Evolutionary conservation across 768 basidiomycete genomes (phyloP), one percentile per base, ranked within the genome.

Genomic region (Rhizopogon salebrosus): DNA sequence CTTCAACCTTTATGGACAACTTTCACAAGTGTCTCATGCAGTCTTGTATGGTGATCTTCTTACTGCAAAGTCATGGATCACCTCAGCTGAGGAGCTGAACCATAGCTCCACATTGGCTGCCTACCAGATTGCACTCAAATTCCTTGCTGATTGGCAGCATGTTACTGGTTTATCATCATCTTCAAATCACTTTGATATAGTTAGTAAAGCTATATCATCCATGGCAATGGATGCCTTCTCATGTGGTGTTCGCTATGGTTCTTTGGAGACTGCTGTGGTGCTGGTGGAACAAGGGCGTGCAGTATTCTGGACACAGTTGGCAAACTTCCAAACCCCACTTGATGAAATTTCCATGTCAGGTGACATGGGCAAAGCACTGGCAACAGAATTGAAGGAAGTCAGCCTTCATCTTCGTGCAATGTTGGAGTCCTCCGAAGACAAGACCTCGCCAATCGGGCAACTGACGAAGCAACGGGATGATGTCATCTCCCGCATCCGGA

Each of bases 221-320:
- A n/a, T n/a, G n/a, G n/a, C n/a, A n/a, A n/a, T n/a, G n/a, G n/a
- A n/a, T n/a, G n/a, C 65, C 16, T 35, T 63, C 3, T 45, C 65
- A 1, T 64, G 63, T 49, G 69, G 66, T 1, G 58, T 67, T 34
- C 26, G 22, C 0, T 43, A 27, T 14, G 60, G 55, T 3, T 40
- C 61, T 23, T 24, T 62, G 24, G 53, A 49, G 16, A 51, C 57
- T 27, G 68, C 64, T 22, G 54, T 73, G 9, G 70, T 73, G 36
- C 67, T 72, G 57, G 62, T 72, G 3, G 68, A 68, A 38, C 65
- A 70, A 29, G 65, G 68, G 0, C 58, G 65, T n/a, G n/a, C n/a
- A n/a, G n/a, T n/a, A n/a, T n/a, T n/a, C n/a, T n/a, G n/a, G n/a
- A n/a, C n/a, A n/a, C n/a, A n/a, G n/a, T n/a, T n/a, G n/a, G n/a